These are phyloP conservation scores for Metarhizium humberi DNA, from an alignment of 2,329 filamentous ascomycete genomes.

Conservation along the genomic window DNA sequence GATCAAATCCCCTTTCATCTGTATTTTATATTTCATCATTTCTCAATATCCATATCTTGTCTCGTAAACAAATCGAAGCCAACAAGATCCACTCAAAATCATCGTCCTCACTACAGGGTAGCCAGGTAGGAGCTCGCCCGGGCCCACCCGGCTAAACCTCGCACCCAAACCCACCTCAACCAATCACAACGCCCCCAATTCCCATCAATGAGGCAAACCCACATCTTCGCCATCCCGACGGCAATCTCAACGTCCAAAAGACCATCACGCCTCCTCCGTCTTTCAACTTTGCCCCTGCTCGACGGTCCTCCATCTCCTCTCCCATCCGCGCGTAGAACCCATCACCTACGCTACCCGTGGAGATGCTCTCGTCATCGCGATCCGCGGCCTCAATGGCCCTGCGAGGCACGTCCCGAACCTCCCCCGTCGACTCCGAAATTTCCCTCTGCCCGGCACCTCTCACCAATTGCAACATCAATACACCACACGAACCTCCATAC, in stretches of 20 bases:
- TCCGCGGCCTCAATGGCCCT: slow-evolving; percentile 43
- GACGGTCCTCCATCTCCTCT: neutral
- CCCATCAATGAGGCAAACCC: slow-evolving; percentile 20
- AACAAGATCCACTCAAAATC: too few relatives aligned
- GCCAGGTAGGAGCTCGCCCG: neutral
- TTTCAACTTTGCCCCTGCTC: neutral
- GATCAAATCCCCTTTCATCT: too few relatives aligned
- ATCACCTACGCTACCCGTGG: slow-evolving; percentile 7
- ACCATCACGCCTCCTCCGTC: neutral
- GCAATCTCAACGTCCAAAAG: slow-evolving; percentile 17
- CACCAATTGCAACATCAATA: neutral
- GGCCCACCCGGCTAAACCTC: slow-evolving; percentile 19
- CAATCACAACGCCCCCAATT: slow-evolving; percentile 23
- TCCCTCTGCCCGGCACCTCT: neutral
- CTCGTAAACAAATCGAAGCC: too few relatives aligned
- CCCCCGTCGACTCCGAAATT: neutral
- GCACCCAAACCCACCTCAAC: slow-evolving; percentile 10
- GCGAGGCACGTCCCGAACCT: slow-evolving; percentile 28
- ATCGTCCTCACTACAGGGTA: neutral
- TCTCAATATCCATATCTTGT: too few relatives aligned
- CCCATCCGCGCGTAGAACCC: neutral
- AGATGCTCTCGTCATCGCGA: slow-evolving; percentile 40
- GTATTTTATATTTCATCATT: too few relatives aligned
- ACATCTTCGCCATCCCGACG: neutral
- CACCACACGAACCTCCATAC: neutral